Evolutionary conservation across 495 filamentous ascomycete species (phyloP), one percentile per base, ranked within the genome.

Genomic region (Aspergillus baeticus): DNA sequence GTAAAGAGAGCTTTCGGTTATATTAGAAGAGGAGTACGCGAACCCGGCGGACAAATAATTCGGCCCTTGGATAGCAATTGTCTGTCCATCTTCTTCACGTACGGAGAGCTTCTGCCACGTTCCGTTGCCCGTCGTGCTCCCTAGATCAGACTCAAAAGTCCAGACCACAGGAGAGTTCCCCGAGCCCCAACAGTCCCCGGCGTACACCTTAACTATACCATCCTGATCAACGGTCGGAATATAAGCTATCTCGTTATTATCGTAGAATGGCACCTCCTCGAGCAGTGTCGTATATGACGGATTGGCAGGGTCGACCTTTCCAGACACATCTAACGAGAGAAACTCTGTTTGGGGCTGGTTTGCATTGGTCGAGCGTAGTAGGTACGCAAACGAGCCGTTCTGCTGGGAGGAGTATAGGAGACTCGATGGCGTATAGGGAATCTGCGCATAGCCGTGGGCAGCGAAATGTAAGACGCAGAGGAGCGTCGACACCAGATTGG

Each of bases 361-460:
- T 56, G 70, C 77, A 65, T 66, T 71, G 48, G 70, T 73, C 53
- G 74, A 71, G 57, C 66, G 75, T 55, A 93, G 81, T 53, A 92
- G 74, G 65, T 92, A 93, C 33, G 74, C 69, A 51, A 77, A 54
- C 3, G 72, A 68, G 39, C 76, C 66, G 59, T 77, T 77, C 37
- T 80, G 73, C 29, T 70, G 65, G 10, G 81, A 67, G 5, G 86
- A 73, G 31, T 89, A 75, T 42, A 82, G 73, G 17, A 92, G 78
- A 20, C 77, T 80, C 0, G 91, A 88, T 0, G 91, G 89, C 21
- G 81, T 83, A 75, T 95, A 96, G 29, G 89, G 90, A 21, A 90
- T 74, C 20, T 75, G 68, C 52, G 78, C 63, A 59, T 50, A 39
- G 23, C 50, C 58, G 26, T 58, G 36, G 13, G 53, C 18, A 50